Evolutionary conservation across 805 yeast species (phyloP), one percentile per base, ranked within the genome.

Genomic region (Candida khao-thaluensis): DNA sequence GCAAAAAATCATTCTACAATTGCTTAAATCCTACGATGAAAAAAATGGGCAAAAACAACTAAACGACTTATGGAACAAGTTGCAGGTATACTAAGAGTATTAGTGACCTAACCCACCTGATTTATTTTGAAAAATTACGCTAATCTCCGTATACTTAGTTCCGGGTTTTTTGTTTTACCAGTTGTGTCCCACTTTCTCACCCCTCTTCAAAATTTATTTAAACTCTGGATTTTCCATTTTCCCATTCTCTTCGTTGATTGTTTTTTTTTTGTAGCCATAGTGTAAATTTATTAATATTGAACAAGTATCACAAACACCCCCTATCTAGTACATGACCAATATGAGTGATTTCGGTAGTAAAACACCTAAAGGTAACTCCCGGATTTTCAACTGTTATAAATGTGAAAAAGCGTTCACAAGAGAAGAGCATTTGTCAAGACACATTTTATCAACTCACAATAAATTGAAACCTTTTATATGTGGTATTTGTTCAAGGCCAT

Each of bases 391-490:
- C 39, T 69, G 74, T 48, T 52, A 54, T 21, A 62, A 64, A 34
- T 69, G 74, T 45, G 56, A 64, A 33, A 56, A 72, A 17, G 74
- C 74, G 3, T 69, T 69, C 50, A 69, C 73, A n/a, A 51, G 74
- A 41, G 73, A 69, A 43, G 74, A 69, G 47, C 74, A 69, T 42
- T 51, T 69, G 27, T 65, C 71, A 18, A 52, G 74, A 32, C 74
- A 69, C 44, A 57, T 68, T 11, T 51, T 65, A 23, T 62, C 64
- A 42, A 69, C 74, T 7, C 74, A 69, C 44, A 69, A 69, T 51
- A 69, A 69, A 39, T 53, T 67, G 38, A 68, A 67, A 46, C 74
- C 74, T 2, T 69, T 64, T 44, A 53, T 62, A 5, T 69, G 74
- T 42, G 73, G 73, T 6, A 60, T 69, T n/a, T 69, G 74, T 48